Base-by-base conservation (phyloP, 257 asterid genomes). In the Solanum paucissectum region DNA sequence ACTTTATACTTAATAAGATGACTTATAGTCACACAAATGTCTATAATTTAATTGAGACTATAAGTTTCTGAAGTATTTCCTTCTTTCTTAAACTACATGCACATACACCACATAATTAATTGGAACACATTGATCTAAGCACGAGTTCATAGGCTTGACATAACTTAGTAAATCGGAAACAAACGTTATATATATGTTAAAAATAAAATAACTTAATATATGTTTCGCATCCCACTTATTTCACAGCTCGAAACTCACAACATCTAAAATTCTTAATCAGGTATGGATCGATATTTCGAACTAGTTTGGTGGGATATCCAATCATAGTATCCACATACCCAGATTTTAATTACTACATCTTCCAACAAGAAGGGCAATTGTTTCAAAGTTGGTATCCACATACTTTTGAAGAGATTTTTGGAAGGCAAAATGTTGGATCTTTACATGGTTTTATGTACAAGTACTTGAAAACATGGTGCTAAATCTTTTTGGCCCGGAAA, bases 391-490 rank as follows among this genome's bases (percentile, higher is more conserved):
- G 73, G 73, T 66, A 66, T 66, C 73, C 73, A 66, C 20, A 66
- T 66, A 66, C 73, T 66, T 66, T 66, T 5, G 6, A 12, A 66
- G 73, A 66, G 73, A 66, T 66, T 66, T 25, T 66, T 25, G 73
- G 73, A 64, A 64, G 73, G 9, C 9, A 64, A 64, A 10, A 64
- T 64, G 18, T 64, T n/a, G 72, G 34, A 11, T 64, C 72, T 5
- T n/a, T 64, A 11, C 72, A 49, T 21, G 25, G 68, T 4, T 91
- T 92, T 58, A 91, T 94, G 96, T 93, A 92, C 90, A 95, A 95
- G 92, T 95, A 94, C 91, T 94, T 95, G 23, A 95, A 93, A 95
- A 93, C 89, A 92, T 95, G 98, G 94, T 94, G 44, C 89, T 95
- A 46, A 91, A 91, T 89, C 93, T 94, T 27, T 92, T 95, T 52